A percentile compares a stretch with the other conserved stretches of the same genome.
Conservation (phyloP, 371 early-diverging fungal genomes). For the Syncephalis fuscata region DNA sequence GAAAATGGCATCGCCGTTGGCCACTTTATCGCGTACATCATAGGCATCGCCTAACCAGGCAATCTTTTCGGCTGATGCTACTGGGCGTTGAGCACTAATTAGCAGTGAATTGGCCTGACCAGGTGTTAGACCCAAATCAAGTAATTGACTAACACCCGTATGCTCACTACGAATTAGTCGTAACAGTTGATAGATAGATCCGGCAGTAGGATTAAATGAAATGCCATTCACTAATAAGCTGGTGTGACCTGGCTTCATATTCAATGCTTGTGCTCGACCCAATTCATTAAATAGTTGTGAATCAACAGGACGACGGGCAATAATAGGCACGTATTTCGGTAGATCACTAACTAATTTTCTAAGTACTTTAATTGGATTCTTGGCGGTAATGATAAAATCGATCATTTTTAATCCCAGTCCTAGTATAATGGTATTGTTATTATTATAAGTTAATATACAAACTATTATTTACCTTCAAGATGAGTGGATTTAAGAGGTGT, state of each 20-base stretch:
- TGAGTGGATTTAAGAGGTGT: not conserved
- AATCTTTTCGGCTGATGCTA: too few relatives aligned
- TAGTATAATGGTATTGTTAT: not conserved
- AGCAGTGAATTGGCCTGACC: slow-evolving; percentile 48
- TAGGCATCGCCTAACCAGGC: too few relatives aligned
- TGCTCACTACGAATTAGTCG: slow-evolving; percentile 19
- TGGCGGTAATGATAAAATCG: not conserved
- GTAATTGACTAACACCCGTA: slow-evolving; percentile 20
- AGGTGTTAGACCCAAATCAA: slow-evolving; percentile 27
- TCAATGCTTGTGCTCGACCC: too few relatives aligned
- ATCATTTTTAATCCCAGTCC: not conserved
- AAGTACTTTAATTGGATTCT: not conserved
- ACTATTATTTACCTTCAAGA: not conserved
- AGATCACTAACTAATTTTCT: not conserved
- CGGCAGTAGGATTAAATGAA: not conserved
- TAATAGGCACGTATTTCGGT: not conserved
- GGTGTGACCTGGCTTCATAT: too few relatives aligned
- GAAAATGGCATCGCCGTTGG: slow-evolving; percentile 26
- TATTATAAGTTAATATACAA: too few relatives aligned
- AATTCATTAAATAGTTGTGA: not conserved
- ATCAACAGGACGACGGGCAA: not conserved
- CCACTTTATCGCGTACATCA: slow-evolving; percentile 6
- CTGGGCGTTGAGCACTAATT: not conserved
- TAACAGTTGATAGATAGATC: not conserved
- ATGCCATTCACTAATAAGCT: not conserved